Conservation (phyloP, 768 basidiomycete genomes). For the Hirschioporus abietinus region DNA sequence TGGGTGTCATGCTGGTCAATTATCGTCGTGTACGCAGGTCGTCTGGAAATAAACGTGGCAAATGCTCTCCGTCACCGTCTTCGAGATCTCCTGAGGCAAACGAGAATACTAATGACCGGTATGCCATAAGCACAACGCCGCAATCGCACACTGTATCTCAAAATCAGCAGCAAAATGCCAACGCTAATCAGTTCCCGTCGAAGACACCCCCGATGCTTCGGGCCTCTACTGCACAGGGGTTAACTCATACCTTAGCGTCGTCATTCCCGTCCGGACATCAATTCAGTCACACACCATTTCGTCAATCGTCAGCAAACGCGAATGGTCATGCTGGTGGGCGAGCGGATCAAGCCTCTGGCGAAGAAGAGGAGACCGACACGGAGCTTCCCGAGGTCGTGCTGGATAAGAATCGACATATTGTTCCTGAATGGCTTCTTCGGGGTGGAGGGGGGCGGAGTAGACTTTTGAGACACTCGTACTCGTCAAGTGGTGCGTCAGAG, state of each 20-base stretch:
- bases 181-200: slow-evolving; percentile 12
- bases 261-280: slow-evolving; percentile 12
- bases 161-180: slow-evolving; percentile 28
- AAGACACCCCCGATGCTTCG: slow-evolving; percentile 10
- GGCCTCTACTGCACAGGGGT: slow-evolving; percentile 14
- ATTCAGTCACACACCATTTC: slow-evolving; percentile 3
- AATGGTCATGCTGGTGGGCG: slow-evolving; percentile 16
- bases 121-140: slow-evolving; percentile 11
- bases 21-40: slow-evolving; percentile 65
- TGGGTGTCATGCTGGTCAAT: slow-evolving; percentile 97
- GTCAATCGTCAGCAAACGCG: slow-evolving; percentile 18
- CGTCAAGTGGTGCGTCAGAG: slow-evolving; percentile 20
- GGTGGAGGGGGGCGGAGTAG: slow-evolving; percentile 43
- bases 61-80: slow-evolving; percentile 11
- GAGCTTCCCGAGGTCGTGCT: slow-evolving; percentile 94
- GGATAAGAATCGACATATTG: slow-evolving; percentile 91
- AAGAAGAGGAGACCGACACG: slow-evolving; percentile 36
- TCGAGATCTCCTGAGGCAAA: slow-evolving; percentile 8
- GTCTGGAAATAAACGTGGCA: slow-evolving; percentile 5
- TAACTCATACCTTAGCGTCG: not conserved
- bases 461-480: slow-evolving; percentile 40
- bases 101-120: slow-evolving; percentile 1
- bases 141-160: slow-evolving; percentile 18
- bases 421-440: slow-evolving; percentile 86
- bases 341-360: slow-evolving; percentile 16